A percentile compares a stretch with the other conserved stretches of the same genome.
phyloP scores from a whole-genome alignment of 106 monocot genomes.

The Allium fistulosum region DNA sequence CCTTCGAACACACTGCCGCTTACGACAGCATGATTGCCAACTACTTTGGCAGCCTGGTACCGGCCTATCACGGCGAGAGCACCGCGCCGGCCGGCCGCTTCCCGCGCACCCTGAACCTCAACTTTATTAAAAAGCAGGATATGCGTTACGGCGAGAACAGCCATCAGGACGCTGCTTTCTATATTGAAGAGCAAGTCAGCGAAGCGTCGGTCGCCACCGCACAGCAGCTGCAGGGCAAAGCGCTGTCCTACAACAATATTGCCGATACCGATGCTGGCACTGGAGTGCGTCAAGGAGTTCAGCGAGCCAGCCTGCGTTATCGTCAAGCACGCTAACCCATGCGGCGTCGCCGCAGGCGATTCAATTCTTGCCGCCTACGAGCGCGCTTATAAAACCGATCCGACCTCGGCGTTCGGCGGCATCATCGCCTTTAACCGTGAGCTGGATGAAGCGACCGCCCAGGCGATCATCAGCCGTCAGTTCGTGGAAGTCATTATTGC shows the following conservation, averaged over 20 bases:
- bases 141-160: neutral
- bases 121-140: neutral
- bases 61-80: neutral
- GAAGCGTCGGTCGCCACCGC: neutral
- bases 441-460: neutral
- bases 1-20: neutral
- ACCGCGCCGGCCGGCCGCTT: neutral
- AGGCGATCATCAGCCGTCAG: too few relatives aligned
- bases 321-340: slow-evolving; percentile 16
- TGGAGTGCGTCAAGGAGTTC: neutral
- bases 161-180: neutral
- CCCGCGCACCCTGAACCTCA: too few relatives aligned
- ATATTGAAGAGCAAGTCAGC: too few relatives aligned
- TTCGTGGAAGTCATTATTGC: too few relatives aligned
- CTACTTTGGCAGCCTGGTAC: neutral
- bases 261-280: slow-evolving; percentile 2
- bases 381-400: neutral
- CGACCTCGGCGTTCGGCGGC: slow-evolving; percentile 10
- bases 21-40: neutral
- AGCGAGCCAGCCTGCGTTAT: neutral
- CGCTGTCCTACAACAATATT: neutral
- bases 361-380: neutral
- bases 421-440: slow-evolving; percentile 2
- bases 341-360: slow-evolving; percentile 3
- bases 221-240: neutral